Base-by-base conservation (phyloP, 2,329 filamentous ascomycete species). In the Chaetoscypha palmicola region DNA sequence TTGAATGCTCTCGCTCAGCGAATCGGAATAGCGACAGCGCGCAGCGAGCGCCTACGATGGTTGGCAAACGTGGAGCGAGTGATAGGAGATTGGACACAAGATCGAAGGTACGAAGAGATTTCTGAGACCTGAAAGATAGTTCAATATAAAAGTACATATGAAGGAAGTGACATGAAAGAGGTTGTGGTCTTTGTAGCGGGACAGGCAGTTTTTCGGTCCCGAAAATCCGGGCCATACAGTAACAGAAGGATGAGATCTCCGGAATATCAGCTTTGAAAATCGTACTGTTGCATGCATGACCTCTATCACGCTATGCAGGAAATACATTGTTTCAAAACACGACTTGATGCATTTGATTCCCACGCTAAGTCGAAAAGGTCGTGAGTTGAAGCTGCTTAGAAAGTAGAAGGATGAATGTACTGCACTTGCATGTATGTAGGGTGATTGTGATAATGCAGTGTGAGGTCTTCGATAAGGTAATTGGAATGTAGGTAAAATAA, bases 361-460 rank as follows among this genome's bases (percentile, higher is more conserved):
- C 24, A 8, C 8, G 7, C 12, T 12, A 8, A 12, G 24, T 28
- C 24, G 8, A 8, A 7, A 8, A 28, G 12, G 24, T 8, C 12
- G 7, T 28, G 24, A 28, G 8, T 28, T 8, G 8, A 12, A 12
- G 24, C 24, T 2, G 16, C 21, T 16, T 24, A 14, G 11, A 24
- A 38, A 24, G 2, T n/a, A 5, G 14, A 17, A 28, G 24, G 12
- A 16, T 16, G 8, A 17, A 3, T 8, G 17, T 17, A 17, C 16
- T 14, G 16, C 20, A 20, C 9, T 32, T 5, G 14, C 30, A 20
- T 33, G 33, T 35, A 31, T 44, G 41, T 19, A 38, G 33, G 22
- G 41, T 34, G 41, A 44, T 44, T 38, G 41, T 44, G 34, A 38
- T 44, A 44, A 44, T 44, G 41, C 41, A 38, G 16, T 28, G 17